Evolutionary conservation across 352 stramenopile genomes (phyloP).

Genomic region (Globisporangium paroecandrum): DNA sequence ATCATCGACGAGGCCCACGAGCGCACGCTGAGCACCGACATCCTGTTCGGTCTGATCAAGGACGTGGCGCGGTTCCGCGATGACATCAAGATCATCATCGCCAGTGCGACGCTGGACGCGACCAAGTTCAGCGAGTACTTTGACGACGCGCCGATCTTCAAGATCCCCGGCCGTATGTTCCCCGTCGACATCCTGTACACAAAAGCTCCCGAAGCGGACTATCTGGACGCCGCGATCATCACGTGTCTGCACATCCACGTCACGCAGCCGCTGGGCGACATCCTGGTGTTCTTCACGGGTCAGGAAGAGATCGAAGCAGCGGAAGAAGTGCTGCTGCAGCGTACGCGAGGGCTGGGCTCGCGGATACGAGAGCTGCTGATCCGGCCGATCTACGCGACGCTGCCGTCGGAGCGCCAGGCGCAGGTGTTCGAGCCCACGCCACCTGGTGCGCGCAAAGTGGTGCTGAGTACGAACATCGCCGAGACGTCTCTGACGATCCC

Average conservation of each 20-base stretch:
- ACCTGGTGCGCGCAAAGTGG: conserved; percentile 94
- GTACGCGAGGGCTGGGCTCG: conserved; percentile 92
- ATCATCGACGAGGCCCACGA: conserved; percentile 99
- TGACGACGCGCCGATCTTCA: conserved; percentile 98
- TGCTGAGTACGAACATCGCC: conserved; percentile 99
- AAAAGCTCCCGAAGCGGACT: conserved; percentile 97
- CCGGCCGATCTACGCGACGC: conserved; percentile 98
- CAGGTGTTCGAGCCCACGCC: conserved; percentile 99
- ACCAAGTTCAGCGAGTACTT: conserved; percentile 99
- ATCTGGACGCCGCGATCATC: conserved; percentile 97
- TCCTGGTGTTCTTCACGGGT: conserved; percentile 99
- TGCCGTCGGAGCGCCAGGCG: conserved; percentile 97
- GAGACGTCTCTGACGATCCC: conserved; percentile 99
- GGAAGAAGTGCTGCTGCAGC: conserved; percentile 93
- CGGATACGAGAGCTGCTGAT: conserved; percentile 98
- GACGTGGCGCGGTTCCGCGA: conserved; percentile 95
- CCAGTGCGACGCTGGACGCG: conserved; percentile 95
- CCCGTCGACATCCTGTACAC: conserved; percentile 98
- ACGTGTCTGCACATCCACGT: conserved; percentile 99
- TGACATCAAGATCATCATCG: conserved; percentile 98
- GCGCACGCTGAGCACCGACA: conserved; percentile 97
- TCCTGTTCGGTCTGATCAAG: conserved; percentile 99
- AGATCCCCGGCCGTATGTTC: conserved; percentile 97
- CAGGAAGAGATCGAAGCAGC: conserved; percentile 99
- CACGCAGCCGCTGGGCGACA: conserved; percentile 96